A percentile compares a stretch with the other conserved stretches of the same genome.
These are phyloP conservation scores for Mycena indigotica DNA, from an alignment of 768 basidiomycete genomes.

Conservation along the genomic window DNA sequence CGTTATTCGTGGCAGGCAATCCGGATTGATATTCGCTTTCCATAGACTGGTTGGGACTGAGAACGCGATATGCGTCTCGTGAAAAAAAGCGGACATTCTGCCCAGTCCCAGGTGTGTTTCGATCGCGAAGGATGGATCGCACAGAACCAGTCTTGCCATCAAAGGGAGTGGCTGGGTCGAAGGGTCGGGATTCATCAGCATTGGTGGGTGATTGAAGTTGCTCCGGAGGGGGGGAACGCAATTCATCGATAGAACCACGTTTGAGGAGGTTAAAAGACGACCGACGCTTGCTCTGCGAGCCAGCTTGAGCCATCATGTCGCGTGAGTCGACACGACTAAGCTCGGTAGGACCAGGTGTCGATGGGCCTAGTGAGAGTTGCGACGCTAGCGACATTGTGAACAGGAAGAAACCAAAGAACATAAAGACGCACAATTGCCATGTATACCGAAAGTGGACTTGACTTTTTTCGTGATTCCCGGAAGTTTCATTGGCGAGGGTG, in stretches of 20 bases:
- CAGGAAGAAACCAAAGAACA: conserved; percentile 32
- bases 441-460: conserved; percentile 42
- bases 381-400: conserved; percentile 14
- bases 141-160: conserved; percentile 54
- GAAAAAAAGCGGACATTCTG: conserved; percentile 80
- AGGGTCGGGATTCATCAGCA: conserved; percentile 20
- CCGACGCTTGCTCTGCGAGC: conserved; percentile 7
- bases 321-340: conserved; percentile 18
- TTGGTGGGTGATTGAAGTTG: conserved; percentile 20
- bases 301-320: conserved; percentile 18
- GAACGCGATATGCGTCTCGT: conserved; percentile 63
- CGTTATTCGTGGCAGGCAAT: conserved; percentile 28
- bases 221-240: conserved; percentile 25
- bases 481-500: conserved; percentile 40
- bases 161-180: conserved; percentile 34
- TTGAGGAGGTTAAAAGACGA: conserved; percentile 19
- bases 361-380: conserved; percentile 24
- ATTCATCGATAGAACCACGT: conserved; percentile 38
- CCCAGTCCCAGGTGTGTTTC: conserved; percentile 74
- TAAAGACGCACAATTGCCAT: conserved; percentile 39
- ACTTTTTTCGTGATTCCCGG: conserved; percentile 54
- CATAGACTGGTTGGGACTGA: conserved; percentile 64
- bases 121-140: conserved; percentile 72
- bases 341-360: conserved; percentile 13
- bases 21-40: conserved; percentile 41